Evolutionary conservation across 1,284 basidiomycete genomes (phyloP).

Genomic region (Ustilago nuda): DNA sequence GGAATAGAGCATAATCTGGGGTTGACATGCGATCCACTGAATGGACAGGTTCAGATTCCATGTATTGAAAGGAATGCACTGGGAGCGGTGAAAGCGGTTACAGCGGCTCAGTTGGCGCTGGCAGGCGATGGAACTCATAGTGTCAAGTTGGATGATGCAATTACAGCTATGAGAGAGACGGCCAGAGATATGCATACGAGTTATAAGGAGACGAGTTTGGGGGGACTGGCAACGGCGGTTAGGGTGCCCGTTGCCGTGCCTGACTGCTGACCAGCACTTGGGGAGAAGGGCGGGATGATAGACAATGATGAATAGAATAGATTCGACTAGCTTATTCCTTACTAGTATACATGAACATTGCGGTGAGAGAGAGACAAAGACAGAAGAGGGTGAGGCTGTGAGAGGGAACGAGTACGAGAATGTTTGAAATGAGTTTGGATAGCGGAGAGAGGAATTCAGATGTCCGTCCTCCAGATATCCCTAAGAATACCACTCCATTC

Average conservation of each 20-base stretch:
- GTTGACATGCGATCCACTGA: slow-evolving; percentile 60
- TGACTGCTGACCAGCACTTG: slow-evolving; percentile 43
- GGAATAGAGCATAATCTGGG: slow-evolving; percentile 76
- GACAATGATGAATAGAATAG: background rate
- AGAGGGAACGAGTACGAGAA: background rate
- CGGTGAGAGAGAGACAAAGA: background rate
- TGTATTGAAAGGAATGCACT: slow-evolving; percentile 85
- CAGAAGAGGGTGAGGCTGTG: background rate
- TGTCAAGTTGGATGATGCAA: slow-evolving; percentile 92
- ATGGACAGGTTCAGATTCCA: slow-evolving; percentile 89
- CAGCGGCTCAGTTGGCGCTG: slow-evolving; percentile 88
- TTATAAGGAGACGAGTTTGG: slow-evolving; percentile 65
- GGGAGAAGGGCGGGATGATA: background rate
- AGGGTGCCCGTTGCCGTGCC: slow-evolving; percentile 65
- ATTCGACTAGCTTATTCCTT: too few species aligned
- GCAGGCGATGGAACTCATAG: slow-evolving; percentile 83
- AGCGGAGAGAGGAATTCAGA: slow-evolving; percentile 2
- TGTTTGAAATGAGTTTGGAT: background rate
- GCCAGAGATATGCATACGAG: slow-evolving; percentile 74
- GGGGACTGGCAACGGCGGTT: slow-evolving; percentile 61
- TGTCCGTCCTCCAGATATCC: slow-evolving; percentile 45
- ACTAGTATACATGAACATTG: background rate
- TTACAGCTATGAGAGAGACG: slow-evolving; percentile 93
- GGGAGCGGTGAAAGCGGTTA: slow-evolving; percentile 74
- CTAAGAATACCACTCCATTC: slow-evolving; percentile 39